Evolutionary conservation across 2,329 filamentous ascomycete genomes (phyloP), one percentile per base, ranked within the genome.

Genomic region (Scopulariopsis brevicaulis): DNA sequence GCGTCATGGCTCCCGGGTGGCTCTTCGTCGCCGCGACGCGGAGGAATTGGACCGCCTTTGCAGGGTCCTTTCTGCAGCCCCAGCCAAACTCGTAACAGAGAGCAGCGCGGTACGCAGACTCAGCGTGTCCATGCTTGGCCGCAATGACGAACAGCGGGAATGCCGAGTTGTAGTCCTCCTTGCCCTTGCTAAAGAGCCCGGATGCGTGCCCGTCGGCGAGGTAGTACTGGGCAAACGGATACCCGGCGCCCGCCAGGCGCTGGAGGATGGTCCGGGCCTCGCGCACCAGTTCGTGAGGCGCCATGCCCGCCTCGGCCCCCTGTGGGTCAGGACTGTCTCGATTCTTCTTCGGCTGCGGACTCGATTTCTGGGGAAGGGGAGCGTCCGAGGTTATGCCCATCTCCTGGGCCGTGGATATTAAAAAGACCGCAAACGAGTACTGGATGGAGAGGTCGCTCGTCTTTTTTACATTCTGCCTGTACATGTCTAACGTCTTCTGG

Each of bases 41-140:
- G 68, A 96, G 88, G 70, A 94, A 99, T 69, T 97, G 92, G 1
- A 95, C 89, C 51, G 94, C 93, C 73, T 96, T 96, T 55, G 87
- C 84, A 59, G 89, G 87, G 66, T 96, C 91, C 66, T 90, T 90
- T 59, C 90, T 85, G 66, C 87, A 95, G 48, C 94, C 94, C 94
- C 94, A 99, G 61, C 92, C 94, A 71, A 96, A 97, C 71, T 99
- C 94, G 74, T 97, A 97, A 75, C 92, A 96, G 58, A 99, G 78
- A 18, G 89, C 94, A 56, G 93, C 87, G 58, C 94, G 88, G 72
- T 96, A 99, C 40, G 87, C 92, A 59, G 94, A 94, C 75, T 99
- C 94, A 54, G 94, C 91, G 70, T 99, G 94, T 35, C 94, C 94
- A 73, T 96, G 94, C 74, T 97, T 99, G 66, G 90, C 93, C 10